phyloP scores from a whole-genome alignment of 129 eudicot genomes.

The Tagetes patula region DNA sequence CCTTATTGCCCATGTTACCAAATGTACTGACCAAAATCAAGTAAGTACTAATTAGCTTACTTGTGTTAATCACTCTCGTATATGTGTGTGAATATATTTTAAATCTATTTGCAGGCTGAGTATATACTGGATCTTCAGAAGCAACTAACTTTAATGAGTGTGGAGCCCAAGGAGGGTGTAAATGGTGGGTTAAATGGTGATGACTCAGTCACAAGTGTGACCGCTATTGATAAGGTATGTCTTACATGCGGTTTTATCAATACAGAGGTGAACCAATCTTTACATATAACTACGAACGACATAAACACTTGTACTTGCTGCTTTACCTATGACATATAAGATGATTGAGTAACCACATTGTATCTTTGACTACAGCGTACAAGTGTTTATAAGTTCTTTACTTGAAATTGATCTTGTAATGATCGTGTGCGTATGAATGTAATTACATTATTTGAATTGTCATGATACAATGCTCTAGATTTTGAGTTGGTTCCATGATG shows the following conservation, averaged over 20 bases:
- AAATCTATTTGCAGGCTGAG: constrained; percentile 67
- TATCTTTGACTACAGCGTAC: too few species aligned
- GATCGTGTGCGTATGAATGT: neutral
- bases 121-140: constrained; percentile 87
- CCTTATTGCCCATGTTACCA: constrained; percentile 84
- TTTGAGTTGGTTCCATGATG: neutral
- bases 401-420: too few species aligned
- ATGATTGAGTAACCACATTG: neutral
- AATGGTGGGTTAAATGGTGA: constrained; percentile 57
- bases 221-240: constrained; percentile 73
- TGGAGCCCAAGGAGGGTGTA: constrained; percentile 53
- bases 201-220: constrained; percentile 57
- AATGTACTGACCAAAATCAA: constrained; percentile 66
- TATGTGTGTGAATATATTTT: neutral
- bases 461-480: neutral
- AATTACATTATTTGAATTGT: neutral
- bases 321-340: neutral
- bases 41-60: constrained; percentile 50
- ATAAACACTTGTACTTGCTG: neutral
- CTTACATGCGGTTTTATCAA: neutral
- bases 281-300: neutral
- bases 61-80: too few species aligned
- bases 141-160: constrained; percentile 74
- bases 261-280: neutral
- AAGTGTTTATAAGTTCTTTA: neutral